Evolutionary conservation across 1,284 basidiomycete genomes (phyloP).

Genomic region (Ustilago xerochloae): DNA sequence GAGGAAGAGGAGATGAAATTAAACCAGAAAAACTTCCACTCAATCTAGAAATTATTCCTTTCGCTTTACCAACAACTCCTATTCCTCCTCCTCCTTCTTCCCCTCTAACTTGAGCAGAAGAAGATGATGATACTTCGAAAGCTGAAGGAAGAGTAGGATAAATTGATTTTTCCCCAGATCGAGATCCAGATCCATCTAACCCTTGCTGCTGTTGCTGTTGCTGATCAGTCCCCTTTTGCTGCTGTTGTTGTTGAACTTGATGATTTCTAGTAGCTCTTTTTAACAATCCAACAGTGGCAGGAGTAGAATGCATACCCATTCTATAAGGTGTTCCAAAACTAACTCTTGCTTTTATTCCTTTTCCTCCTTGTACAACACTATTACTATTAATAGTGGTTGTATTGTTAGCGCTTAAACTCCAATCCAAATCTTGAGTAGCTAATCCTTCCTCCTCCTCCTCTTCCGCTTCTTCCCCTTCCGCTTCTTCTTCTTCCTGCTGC

Average conservation of each 20-base stretch:
- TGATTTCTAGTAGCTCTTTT: conserved; percentile 18
- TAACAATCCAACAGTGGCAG: conserved; percentile 20
- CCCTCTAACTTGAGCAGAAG: neutral
- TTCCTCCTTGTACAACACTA: neutral
- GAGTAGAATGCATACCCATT: conserved; percentile 45
- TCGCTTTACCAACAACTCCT: conserved; percentile 21
- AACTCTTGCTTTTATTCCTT: conserved; percentile 19
- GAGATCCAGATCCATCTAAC: no score
- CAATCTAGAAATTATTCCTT: conserved; percentile 33
- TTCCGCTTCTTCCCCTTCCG: neutral
- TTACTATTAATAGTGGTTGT: neutral
- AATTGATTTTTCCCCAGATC: no score
- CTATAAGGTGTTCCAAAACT: conserved; percentile 47
- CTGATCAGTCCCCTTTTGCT: neutral
- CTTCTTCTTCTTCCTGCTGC: no score
- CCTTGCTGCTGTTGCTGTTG: no score
- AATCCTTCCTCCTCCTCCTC: conserved; percentile 9
- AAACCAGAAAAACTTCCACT: conserved; percentile 38
- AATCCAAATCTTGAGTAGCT: conserved; percentile 39
- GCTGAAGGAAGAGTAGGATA: conserved; percentile 27
- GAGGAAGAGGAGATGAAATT: conserved; percentile 1
- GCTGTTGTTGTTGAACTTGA: neutral
- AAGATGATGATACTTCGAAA: neutral
- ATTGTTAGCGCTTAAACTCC: conserved; percentile 25
- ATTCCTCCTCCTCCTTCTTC: neutral